phyloP scores from a whole-genome alignment of 495 filamentous ascomycete species.

The Polyplosphaeria fusca region DNA sequence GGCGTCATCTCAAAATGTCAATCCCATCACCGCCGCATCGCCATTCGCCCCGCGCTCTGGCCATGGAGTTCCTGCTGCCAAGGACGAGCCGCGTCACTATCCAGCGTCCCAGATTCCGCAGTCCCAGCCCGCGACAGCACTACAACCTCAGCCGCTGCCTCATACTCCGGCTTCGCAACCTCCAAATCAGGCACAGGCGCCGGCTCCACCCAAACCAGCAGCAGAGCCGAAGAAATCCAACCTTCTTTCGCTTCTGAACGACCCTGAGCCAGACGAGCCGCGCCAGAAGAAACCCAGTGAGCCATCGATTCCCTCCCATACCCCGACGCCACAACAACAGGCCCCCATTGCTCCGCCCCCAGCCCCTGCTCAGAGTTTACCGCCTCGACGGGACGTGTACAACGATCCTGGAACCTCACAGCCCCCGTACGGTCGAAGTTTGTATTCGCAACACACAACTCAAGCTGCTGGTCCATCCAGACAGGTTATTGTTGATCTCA shows the following conservation, averaged over 20 bases:
- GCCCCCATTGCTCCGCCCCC: conserved; percentile 26
- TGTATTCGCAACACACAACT: conserved; percentile 16
- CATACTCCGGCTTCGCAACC: background rate
- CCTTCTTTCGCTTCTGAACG: conserved; percentile 28
- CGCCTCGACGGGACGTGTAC: conserved; percentile 21
- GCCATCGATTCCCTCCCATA: conserved; percentile 23
- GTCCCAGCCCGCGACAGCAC: conserved; percentile 1
- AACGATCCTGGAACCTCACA: conserved; percentile 7
- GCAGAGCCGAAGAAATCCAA: conserved; percentile 32
- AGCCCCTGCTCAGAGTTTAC: conserved; percentile 4
- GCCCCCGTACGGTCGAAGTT: conserved; percentile 6
- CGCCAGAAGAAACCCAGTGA: conserved; percentile 29
- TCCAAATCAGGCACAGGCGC: conserved; percentile 6
- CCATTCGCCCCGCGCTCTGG: conserved; percentile 1
- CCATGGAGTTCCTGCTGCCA: conserved; percentile 18
- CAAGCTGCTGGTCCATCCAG: conserved; percentile 4
- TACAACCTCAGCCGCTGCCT: background rate
- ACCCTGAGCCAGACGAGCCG: conserved; percentile 32
- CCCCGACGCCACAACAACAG: conserved; percentile 31
- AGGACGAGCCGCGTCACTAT: conserved; percentile 28
- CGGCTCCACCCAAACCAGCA: conserved; percentile 21
- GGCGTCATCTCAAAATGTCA: background rate
- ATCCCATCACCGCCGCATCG: background rate
- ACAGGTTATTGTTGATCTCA: conserved; percentile 23
- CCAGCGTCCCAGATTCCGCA: conserved; percentile 7